Evolutionary conservation across 768 basidiomycete species (phyloP).

Genomic region (Cystobasidium onofrii): DNA sequence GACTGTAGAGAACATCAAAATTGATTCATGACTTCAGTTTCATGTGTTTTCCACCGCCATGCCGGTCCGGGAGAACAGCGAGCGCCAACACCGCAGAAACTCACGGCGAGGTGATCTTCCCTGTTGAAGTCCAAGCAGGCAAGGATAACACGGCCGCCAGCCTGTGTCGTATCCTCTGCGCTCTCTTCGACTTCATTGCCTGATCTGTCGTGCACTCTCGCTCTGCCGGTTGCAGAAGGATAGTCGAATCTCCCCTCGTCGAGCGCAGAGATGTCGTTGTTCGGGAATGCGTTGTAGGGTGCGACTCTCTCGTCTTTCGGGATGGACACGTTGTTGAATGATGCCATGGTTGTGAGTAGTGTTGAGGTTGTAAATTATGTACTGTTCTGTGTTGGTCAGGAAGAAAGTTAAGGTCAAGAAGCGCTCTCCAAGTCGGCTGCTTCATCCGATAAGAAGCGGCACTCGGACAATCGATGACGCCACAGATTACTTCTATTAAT

Average conservation of each 20-base stretch:
- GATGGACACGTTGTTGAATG: background rate
- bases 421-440: too few relatives aligned
- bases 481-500: background rate
- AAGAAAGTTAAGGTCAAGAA: background rate
- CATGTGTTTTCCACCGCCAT: background rate
- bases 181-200: conserved; percentile 1
- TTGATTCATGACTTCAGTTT: background rate
- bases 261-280: background rate
- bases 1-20: too few relatives aligned
- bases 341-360: background rate
- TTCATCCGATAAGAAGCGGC: background rate
- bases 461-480: background rate
- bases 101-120: conserved; percentile 4
- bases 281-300: background rate
- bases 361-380: background rate
- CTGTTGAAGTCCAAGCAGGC: conserved; percentile 15
- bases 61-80: background rate
- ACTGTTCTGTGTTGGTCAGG: background rate
- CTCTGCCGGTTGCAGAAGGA: background rate
- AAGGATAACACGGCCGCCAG: background rate
- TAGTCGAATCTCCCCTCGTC: background rate
- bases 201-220: background rate
- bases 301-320: background rate
- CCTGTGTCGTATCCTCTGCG: background rate
- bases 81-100: too few relatives aligned